These are phyloP conservation scores for Geotrichum bryndzae DNA, from an alignment of 1,139 yeast genomes.

Conservation along the genomic window DNA sequence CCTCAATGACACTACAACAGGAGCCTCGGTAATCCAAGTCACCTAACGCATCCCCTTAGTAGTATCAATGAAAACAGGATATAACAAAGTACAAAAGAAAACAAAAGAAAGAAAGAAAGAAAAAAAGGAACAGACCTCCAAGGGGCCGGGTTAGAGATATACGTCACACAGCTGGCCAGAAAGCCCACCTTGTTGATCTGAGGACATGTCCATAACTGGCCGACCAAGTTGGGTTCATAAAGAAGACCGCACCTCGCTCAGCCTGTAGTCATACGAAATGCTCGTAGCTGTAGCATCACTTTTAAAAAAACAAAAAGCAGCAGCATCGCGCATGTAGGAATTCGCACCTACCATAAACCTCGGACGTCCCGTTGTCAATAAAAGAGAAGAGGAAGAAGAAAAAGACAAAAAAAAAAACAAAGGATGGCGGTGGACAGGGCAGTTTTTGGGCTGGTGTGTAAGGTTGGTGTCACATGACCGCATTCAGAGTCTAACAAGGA, in stretches of 20 bases:
- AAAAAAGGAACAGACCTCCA: background rate
- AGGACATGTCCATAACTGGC: background rate
- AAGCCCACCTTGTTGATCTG: background rate
- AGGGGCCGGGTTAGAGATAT: background rate
- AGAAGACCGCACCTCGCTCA: background rate
- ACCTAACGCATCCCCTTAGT: too few relatives aligned
- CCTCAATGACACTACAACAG: too few relatives aligned
- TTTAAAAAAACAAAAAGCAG: background rate
- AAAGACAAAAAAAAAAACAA: background rate
- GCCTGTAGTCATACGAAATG: background rate
- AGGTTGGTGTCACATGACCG: background rate
- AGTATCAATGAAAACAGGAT: too few relatives aligned
- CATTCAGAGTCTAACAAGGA: background rate
- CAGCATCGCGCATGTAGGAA: constrained; percentile 3
- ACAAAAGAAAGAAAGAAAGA: too few relatives aligned
- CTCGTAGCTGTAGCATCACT: background rate
- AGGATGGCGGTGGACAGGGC: background rate
- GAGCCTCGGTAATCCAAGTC: too few relatives aligned
- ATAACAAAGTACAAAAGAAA: too few relatives aligned
- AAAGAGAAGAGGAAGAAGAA: background rate
- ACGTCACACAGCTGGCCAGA: background rate
- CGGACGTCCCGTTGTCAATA: background rate
- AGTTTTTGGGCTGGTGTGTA: background rate
- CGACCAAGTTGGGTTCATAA: background rate
- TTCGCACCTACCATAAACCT: background rate